phyloP scores from a whole-genome alignment of 1,284 basidiomycete species.

The Puccinia horiana region DNA sequence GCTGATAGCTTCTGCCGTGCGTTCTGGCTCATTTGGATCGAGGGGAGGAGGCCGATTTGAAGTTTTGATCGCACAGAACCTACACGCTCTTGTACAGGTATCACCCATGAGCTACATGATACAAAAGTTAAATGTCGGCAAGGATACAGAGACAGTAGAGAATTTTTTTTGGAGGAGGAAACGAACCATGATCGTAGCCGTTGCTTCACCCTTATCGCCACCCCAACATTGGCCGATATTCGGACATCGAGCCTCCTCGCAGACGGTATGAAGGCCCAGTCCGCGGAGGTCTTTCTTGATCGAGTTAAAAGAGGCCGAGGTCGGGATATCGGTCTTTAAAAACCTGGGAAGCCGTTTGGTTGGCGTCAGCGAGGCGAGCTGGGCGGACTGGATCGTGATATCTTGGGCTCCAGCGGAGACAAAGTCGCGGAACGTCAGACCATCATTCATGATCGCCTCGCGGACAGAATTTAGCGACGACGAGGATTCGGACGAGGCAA shows the following conservation, averaged over 20 bases:
- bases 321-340: conserved; percentile 81
- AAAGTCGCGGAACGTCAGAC: conserved; percentile 45
- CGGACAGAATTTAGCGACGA: conserved; percentile 23
- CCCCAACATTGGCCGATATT: conserved; percentile 99
- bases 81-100: conserved; percentile 94
- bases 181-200: conserved; percentile 96
- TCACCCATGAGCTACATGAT: conserved; percentile 89
- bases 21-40: conserved; percentile 94
- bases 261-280: conserved; percentile 89
- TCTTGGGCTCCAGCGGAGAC: conserved; percentile 8
- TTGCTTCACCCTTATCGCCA: conserved; percentile 76
- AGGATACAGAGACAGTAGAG: background rate
- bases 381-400: background rate
- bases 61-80: conserved; percentile 98
- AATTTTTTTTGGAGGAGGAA: background rate
- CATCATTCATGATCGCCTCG: conserved; percentile 22
- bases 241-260: conserved; percentile 97
- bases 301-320: conserved; percentile 79
- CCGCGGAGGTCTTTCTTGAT: conserved; percentile 96
- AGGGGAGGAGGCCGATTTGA: conserved; percentile 82
- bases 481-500: conserved; percentile 1
- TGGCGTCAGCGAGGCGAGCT: conserved; percentile 5
- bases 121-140: conserved; percentile 21
- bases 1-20: conserved; percentile 96
- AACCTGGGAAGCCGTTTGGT: conserved; percentile 75